Conservation (phyloP, 805 yeast genomes). For the Pichia heedii region DNA sequence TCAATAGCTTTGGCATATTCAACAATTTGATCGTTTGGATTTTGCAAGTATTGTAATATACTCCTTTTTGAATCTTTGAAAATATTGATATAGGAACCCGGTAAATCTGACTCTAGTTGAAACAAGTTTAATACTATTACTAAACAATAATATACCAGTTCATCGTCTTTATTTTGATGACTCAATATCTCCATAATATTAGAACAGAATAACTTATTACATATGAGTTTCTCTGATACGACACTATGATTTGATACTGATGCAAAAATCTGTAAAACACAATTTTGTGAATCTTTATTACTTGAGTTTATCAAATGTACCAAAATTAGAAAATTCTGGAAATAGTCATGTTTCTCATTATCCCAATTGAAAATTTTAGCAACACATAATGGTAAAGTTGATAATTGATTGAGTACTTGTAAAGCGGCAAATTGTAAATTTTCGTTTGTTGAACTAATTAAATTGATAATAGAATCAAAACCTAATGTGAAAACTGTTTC, state of each 20-base stretch:
- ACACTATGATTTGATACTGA: slow-evolving; percentile 22
- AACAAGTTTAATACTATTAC: too few relatives aligned
- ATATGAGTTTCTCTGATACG: slow-evolving; percentile 14
- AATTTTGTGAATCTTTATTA: slow-evolving; percentile 32
- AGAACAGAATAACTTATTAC: slow-evolving; percentile 15
- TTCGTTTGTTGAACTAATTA: slow-evolving; percentile 28
- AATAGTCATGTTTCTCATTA: slow-evolving; percentile 25
- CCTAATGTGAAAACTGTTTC: slow-evolving; percentile 28
- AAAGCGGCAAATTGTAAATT: slow-evolving; percentile 38
- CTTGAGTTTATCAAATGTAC: slow-evolving; percentile 32
- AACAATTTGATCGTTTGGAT: slow-evolving; percentile 1
- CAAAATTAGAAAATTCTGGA: slow-evolving; percentile 32
- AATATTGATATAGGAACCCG: too few relatives aligned
- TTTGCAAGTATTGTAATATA: not conserved
- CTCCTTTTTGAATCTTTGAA: too few relatives aligned
- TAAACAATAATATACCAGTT: slow-evolving; percentile 8
- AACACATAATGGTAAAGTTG: slow-evolving; percentile 29
- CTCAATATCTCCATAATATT: slow-evolving; percentile 12
- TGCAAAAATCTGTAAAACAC: slow-evolving; percentile 26
- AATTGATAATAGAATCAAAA: slow-evolving; percentile 30
- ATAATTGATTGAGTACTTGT: slow-evolving; percentile 41
- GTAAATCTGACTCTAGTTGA: too few relatives aligned
- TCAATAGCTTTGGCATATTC: not conserved
- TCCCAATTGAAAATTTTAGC: slow-evolving; percentile 53
- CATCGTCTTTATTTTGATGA: slow-evolving; percentile 14